Conservation (phyloP, 2,329 filamentous ascomycete species). For the Cercospora sp. region DNA sequence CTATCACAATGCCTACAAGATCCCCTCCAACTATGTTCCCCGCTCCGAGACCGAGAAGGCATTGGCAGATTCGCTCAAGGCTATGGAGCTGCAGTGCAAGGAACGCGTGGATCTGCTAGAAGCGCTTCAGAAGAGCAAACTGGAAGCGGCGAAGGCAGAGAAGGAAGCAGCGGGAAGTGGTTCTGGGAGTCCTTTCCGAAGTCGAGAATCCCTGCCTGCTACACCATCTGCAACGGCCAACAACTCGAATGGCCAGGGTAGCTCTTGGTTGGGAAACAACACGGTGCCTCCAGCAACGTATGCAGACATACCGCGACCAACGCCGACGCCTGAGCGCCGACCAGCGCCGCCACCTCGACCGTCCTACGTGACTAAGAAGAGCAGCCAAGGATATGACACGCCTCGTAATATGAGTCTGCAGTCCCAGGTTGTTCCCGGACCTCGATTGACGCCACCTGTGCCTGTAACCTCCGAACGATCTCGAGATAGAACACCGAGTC, state of each 20-base stretch:
- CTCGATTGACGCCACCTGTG: conserved; percentile 27
- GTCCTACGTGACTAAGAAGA: conserved; percentile 48
- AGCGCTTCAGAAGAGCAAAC: conserved; percentile 67
- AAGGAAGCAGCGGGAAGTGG: conserved; percentile 23
- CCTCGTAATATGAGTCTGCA: conserved; percentile 34
- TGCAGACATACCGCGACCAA: conserved; percentile 70
- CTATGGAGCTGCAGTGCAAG: conserved; percentile 88
- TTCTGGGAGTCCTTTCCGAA: conserved; percentile 26
- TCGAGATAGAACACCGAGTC: conserved; percentile 60
- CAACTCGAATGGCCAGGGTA: conserved; percentile 18
- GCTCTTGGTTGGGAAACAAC: conserved; percentile 69
- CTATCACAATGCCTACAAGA: conserved; percentile 76
- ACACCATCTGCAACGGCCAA: conserved; percentile 13
- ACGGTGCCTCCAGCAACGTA: conserved; percentile 81
- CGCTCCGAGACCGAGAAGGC: conserved; percentile 81
- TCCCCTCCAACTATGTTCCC: conserved; percentile 67
- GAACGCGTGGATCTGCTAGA: conserved; percentile 88
- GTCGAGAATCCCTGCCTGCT: conserved; percentile 30
- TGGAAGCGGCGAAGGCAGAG: conserved; percentile 51
- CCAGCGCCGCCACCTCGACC: conserved; percentile 47
- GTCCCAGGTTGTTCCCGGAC: conserved; percentile 14
- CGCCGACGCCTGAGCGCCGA: conserved; percentile 27
- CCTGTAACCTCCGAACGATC: conserved; percentile 13
- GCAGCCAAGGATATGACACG: conserved; percentile 41
- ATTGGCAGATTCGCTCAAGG: conserved; percentile 74